Evolutionary conservation across 2,329 filamentous ascomycete genomes (phyloP), one percentile per base, ranked within the genome.

Genomic region (Ceratocystis smalleyi): DNA sequence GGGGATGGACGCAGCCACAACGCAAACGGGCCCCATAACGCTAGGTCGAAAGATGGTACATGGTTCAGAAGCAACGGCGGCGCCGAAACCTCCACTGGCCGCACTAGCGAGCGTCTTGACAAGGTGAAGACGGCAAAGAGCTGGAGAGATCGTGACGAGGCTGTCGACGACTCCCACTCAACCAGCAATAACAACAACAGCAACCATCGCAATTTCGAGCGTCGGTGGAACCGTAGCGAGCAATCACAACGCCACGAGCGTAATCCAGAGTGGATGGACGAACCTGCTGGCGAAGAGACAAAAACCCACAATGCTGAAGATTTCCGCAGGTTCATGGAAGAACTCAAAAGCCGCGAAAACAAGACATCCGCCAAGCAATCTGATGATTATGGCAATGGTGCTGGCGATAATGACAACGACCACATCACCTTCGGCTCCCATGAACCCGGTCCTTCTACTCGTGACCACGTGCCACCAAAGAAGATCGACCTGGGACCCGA

Each of bases 251-350:
- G 82, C 65, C 76, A 81, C 68, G 90, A 95, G 71, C 85, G 88
- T 68, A 89, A 95, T 61, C 91, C 92, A 4, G 91, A 96, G 74
- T 96, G 91, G 92, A 80, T 96, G 74, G 90, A 95, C 71, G 81
- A 86, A 66, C 83, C 84, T 17, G 80, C 80, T 24, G 85, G 87
- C 66, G 86, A 89, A 62, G 83, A 86, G 70, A 77, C 81, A 43
- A 83, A 87, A 70, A 82, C 80, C 4, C 88, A 89, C 70, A 96
- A 91, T 0, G 86, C 89, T 70, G 91, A 95, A 71, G 91, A 96
- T 69, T 95, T 96, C 73, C 87, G 95, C 75, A 89, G 89, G 69
- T 96, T 92, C 84, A 96, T 96, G 80, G 89, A 95, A 70, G 82
- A 81, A 68, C 95, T 95, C 90, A 92, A 84, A 47, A 81, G 83